These are phyloP conservation scores for Podospora bellae-mahoneyi DNA, from an alignment of 495 filamentous ascomycete species.

Conservation along the genomic window DNA sequence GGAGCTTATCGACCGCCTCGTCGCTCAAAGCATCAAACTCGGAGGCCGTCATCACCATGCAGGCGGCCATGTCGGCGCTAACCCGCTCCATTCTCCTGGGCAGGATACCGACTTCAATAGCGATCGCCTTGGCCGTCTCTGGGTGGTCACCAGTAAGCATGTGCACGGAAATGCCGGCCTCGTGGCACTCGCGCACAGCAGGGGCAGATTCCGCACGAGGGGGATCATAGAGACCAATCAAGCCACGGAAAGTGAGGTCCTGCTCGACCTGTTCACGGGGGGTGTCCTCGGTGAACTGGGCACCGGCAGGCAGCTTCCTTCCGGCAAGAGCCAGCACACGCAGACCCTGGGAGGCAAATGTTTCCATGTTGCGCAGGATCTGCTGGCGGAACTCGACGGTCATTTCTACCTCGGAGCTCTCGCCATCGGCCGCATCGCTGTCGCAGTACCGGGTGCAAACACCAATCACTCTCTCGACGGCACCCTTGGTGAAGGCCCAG, in stretches of 20 bases:
- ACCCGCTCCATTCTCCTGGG: constrained; percentile 53
- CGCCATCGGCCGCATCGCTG: constrained; percentile 10
- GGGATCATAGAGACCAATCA: constrained; percentile 71
- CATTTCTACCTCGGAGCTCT: constrained; percentile 47
- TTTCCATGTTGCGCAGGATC: constrained; percentile 60
- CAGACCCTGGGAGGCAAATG: constrained; percentile 66
- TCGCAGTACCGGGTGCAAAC: constrained; percentile 28
- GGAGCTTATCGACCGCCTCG: constrained; percentile 53
- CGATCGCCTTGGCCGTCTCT: constrained; percentile 71
- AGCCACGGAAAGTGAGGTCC: constrained; percentile 58
- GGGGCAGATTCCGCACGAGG: constrained; percentile 64
- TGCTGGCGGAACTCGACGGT: constrained; percentile 58
- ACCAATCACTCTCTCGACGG: constrained; percentile 69
- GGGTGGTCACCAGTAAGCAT: constrained; percentile 84
- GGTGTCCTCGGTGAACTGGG: constrained; percentile 30
- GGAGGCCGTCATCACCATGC: constrained; percentile 61
- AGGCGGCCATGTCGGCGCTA: constrained; percentile 49
- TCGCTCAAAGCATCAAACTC: constrained; percentile 60
- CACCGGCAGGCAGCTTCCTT: constrained; percentile 28
- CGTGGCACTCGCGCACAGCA: constrained; percentile 62
- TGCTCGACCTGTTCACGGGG: constrained; percentile 51
- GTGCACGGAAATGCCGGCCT: constrained; percentile 70
- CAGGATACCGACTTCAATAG: constrained; percentile 70
- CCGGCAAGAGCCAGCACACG: constrained; percentile 72
- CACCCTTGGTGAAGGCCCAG: constrained; percentile 70